These are phyloP conservation scores for Micractinium sp. DNA, from an alignment of 139 green algal species.

Conservation along the genomic window DNA sequence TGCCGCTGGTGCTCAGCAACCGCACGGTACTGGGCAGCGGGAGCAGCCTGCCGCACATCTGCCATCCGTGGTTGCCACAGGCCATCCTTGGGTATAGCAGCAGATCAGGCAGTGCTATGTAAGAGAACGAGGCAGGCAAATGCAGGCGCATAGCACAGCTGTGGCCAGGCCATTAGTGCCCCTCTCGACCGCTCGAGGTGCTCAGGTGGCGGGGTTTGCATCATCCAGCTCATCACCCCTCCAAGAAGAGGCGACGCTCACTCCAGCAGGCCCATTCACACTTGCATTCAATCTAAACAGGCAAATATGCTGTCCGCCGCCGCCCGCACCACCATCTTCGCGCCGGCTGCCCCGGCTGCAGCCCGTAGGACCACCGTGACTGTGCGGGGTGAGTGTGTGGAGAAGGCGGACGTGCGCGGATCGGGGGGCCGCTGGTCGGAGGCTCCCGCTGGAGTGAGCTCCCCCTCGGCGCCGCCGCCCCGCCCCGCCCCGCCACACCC, in stretches of 20 bases:
- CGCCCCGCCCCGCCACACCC: neutral
- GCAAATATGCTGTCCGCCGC: neutral
- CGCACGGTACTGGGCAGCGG: slow-evolving; percentile 7
- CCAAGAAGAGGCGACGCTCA: neutral
- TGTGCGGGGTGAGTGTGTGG: neutral
- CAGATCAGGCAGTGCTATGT: neutral
- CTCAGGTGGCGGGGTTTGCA: neutral
- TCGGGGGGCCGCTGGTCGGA: neutral
- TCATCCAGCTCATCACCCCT: neutral
- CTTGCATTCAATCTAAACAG: neutral
- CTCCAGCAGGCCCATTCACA: neutral
- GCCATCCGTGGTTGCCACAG: slow-evolving; percentile 10
- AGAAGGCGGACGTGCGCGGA: neutral
- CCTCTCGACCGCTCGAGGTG: neutral
- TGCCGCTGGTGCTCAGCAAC: slow-evolving; percentile 22
- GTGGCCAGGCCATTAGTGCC: neutral
- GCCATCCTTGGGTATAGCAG: slow-evolving; percentile 14
- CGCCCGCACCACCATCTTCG: neutral
- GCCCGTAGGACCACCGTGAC: neutral
- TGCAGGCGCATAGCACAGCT: neutral
- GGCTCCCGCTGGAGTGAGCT: neutral
- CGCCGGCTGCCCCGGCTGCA: neutral
- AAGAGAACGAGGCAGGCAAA: neutral
- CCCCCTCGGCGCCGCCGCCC: neutral
- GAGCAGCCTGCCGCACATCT: slow-evolving; percentile 21